These are phyloP conservation scores for Leccinum boreale DNA, from an alignment of 768 basidiomycete genomes.

Conservation along the genomic window DNA sequence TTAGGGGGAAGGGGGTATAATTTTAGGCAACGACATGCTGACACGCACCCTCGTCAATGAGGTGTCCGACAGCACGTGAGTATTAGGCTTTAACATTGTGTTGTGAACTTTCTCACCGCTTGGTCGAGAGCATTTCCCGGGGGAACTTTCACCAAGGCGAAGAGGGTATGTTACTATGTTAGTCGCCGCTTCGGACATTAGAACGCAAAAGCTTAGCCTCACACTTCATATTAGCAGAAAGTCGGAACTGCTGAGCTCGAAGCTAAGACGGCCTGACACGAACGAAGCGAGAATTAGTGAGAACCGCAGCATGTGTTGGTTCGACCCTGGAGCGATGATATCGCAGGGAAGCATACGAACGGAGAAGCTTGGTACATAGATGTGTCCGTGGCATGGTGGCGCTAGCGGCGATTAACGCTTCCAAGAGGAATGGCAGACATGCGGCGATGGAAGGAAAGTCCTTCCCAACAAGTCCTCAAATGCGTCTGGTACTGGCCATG, in stretches of 20 bases:
- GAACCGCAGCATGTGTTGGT: conserved; percentile 12
- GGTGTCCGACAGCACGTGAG: conserved; percentile 2
- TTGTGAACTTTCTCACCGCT: conserved; percentile 17
- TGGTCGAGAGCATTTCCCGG: conserved; percentile 6
- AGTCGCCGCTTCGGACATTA: background rate
- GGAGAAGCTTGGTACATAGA: conserved; percentile 21
- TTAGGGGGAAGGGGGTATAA: background rate
- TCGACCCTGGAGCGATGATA: conserved; percentile 22
- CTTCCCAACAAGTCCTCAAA: conserved; percentile 11
- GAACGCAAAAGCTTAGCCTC: background rate
- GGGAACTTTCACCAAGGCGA: background rate
- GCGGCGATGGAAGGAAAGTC: conserved; percentile 21
- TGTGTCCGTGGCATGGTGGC: conserved; percentile 25
- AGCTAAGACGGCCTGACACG: conserved; percentile 12
- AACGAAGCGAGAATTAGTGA: conserved; percentile 13
- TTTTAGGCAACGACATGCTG: background rate
- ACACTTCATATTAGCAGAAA: background rate
- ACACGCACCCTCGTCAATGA: background rate
- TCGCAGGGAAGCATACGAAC: conserved; percentile 24
- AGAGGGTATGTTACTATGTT: background rate
- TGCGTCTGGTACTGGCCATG: conserved; percentile 4
- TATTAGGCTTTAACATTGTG: conserved; percentile 16
- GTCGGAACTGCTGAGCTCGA: conserved; percentile 1
- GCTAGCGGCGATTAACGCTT: conserved; percentile 30
- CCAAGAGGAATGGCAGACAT: conserved; percentile 23